These are phyloP conservation scores for Bolboschoenoplectus hybrid DNA, from an alignment of 202 grass and related monocot genomes.

Conservation along the genomic window DNA sequence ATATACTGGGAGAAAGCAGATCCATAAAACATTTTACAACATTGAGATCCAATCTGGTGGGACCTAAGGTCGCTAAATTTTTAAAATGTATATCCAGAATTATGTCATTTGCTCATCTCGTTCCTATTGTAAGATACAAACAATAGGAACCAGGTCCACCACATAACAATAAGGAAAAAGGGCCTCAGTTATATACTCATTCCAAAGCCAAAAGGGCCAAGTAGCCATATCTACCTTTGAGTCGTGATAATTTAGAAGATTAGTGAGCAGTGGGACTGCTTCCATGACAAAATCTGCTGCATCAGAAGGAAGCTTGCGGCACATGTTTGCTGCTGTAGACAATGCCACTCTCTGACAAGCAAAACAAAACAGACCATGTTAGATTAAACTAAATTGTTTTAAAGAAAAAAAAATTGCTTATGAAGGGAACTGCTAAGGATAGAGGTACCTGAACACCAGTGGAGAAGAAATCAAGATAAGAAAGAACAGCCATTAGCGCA, in stretches of 20 bases:
- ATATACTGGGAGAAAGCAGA: slow-evolving; percentile 33
- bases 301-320: slow-evolving; percentile 90
- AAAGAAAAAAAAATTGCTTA: neutral
- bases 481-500: slow-evolving; percentile 90
- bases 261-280: slow-evolving; percentile 79
- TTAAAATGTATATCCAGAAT: slow-evolving; percentile 20
- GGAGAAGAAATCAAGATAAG: slow-evolving; percentile 95
- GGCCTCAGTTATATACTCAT: neutral
- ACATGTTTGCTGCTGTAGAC: slow-evolving; percentile 92
- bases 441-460: slow-evolving; percentile 83
- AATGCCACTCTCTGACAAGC: slow-evolving; percentile 75
- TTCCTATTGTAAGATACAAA: neutral
- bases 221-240: slow-evolving; percentile 60
- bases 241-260: slow-evolving; percentile 91
- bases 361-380: slow-evolving; percentile 37
- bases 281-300: slow-evolving; percentile 95
- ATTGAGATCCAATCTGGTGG: slow-evolving; percentile 13
- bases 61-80: neutral
- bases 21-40: slow-evolving; percentile 30
- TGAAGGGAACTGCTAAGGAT: neutral
- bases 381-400: slow-evolving; percentile 26
- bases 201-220: neutral
- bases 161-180: neutral
- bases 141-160: slow-evolving; percentile 29
- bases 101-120: neutral